These are phyloP conservation scores for Globisporangium okanoganense DNA, from an alignment of 352 stramenopile genomes.

Conservation along the genomic window DNA sequence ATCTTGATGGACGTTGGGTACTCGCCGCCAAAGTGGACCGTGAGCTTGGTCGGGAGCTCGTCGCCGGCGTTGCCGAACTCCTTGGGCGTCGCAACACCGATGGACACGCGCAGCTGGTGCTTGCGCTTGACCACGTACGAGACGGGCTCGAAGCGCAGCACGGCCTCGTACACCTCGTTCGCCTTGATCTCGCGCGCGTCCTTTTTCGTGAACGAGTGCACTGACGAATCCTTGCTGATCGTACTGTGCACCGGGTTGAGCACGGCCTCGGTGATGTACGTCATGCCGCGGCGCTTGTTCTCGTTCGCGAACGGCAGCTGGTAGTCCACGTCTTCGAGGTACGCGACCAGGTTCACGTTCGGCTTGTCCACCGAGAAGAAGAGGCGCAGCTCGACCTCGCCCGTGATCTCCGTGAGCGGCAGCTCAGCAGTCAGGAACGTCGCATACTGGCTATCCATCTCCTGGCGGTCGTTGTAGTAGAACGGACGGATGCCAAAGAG, in stretches of 20 bases:
- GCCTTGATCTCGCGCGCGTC: constrained; percentile 57
- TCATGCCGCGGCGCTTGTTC: constrained; percentile 72
- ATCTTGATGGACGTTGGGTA: constrained; percentile 74
- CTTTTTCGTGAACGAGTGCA: constrained; percentile 63
- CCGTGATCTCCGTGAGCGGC: constrained; percentile 62
- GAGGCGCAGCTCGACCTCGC: constrained; percentile 63
- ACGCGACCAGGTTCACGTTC: constrained; percentile 63
- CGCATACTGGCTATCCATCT: constrained; percentile 41
- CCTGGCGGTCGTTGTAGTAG: constrained; percentile 76
- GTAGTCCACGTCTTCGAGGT: constrained; percentile 78
- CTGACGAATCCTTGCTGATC: constrained; percentile 48
- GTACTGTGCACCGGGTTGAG: constrained; percentile 70
- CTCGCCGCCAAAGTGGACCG: constrained; percentile 63
- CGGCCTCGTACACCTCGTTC: constrained; percentile 69
- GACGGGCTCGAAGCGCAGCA: constrained; percentile 70
- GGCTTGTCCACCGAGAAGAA: constrained; percentile 79
- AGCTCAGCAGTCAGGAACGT: constrained; percentile 64
- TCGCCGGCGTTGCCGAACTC: constrained; percentile 51
- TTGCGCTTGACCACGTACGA: constrained; percentile 77
- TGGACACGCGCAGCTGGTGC: constrained; percentile 71
- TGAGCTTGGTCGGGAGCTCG: constrained; percentile 61
- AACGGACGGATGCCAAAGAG: constrained; percentile 66
- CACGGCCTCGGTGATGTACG: constrained; percentile 78
- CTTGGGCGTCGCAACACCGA: constrained; percentile 48
- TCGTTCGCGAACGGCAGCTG: constrained; percentile 69